Conservation (phyloP, 2,329 filamentous ascomycete genomes). For the Fusarium begoniae region DNA sequence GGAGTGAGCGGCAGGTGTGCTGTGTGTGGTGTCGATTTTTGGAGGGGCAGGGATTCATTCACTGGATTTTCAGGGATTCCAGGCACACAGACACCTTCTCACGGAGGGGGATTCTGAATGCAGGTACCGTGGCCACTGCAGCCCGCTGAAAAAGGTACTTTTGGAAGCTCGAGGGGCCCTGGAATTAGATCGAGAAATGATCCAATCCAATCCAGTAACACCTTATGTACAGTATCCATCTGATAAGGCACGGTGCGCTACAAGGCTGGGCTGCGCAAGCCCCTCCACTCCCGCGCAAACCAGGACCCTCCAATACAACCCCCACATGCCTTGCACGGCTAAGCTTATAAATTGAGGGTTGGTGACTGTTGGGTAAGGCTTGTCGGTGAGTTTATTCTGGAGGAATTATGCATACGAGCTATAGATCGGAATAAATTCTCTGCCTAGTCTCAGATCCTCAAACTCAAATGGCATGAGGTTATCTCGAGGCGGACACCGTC, state of each 20-base stretch:
- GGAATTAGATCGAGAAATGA: conserved; percentile 1
- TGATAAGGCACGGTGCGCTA: conserved; percentile 20
- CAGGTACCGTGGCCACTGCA: conserved; percentile 32
- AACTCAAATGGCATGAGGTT: neutral
- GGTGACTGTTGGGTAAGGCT: neutral
- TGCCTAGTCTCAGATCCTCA: neutral
- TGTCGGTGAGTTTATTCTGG: neutral
- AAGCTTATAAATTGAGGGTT: conserved; percentile 22
- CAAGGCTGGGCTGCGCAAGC: conserved; percentile 35
- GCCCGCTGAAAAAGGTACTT: conserved; percentile 22
- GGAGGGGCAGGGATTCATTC: conserved; percentile 26
- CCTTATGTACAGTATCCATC: conserved; percentile 12
- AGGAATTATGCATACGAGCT: neutral
- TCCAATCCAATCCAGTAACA: neutral
- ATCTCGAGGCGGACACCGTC: neutral
- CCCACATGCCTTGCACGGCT: conserved; percentile 25
- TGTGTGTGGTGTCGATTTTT: conserved; percentile 33
- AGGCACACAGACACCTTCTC: conserved; percentile 6
- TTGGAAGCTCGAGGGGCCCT: neutral
- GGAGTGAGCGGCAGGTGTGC: neutral
- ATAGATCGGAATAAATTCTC: neutral
- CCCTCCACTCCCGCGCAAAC: conserved; percentile 32
- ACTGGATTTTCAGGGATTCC: conserved; percentile 27
- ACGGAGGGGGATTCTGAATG: conserved; percentile 22
- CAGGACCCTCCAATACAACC: conserved; percentile 25